Conservation (phyloP, 2,329 filamentous ascomycete genomes). For the Graphiopsis chlorocephala region DNA sequence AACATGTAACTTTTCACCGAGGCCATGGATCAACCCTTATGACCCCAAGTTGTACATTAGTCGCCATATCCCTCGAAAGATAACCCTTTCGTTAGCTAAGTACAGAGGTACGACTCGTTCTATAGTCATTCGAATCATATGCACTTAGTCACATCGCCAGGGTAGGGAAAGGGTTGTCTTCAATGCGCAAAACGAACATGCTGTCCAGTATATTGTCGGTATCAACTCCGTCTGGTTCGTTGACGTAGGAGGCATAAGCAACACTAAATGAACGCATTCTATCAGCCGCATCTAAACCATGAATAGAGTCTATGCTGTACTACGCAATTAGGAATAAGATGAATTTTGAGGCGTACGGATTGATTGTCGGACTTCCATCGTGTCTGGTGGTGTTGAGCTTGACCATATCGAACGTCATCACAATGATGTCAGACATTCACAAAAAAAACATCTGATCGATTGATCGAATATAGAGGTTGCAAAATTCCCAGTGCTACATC, state of each 20-base stretch:
- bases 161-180: background rate
- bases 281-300: background rate
- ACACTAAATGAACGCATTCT: background rate
- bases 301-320: background rate
- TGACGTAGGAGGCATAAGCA: background rate
- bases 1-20: background rate
- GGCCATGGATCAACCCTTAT: background rate
- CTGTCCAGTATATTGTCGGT: background rate
- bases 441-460: background rate
- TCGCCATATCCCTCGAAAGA: background rate
- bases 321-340: background rate
- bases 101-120: background rate
- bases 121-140: background rate
- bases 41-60: background rate
- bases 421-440: background rate
- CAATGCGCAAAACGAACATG: background rate
- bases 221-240: background rate
- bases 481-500: background rate
- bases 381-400: background rate
- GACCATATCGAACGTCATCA: constrained; percentile 4
- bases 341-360: background rate
- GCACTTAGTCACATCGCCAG: background rate
- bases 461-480: background rate
- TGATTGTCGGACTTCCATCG: background rate
- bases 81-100: background rate